These are phyloP conservation scores for Macadamia integrifolia DNA, from an alignment of 164 flowering plant species.

Conservation along the genomic window DNA sequence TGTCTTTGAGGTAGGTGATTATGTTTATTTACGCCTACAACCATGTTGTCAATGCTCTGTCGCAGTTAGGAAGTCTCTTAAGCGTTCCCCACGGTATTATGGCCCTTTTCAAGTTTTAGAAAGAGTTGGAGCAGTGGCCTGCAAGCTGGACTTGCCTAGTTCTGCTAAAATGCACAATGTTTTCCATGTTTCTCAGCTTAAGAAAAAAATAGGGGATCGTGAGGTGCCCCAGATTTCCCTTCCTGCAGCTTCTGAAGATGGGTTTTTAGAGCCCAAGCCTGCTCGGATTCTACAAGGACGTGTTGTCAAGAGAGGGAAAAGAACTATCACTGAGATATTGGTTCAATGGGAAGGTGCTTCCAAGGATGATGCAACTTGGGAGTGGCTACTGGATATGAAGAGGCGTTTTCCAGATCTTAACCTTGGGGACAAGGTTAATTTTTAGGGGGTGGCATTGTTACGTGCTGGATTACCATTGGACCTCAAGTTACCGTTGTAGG, in stretches of 20 bases:
- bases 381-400: background rate
- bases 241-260: background rate
- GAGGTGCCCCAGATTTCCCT: background rate
- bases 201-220: background rate
- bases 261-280: background rate
- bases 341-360: background rate
- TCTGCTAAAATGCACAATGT: background rate
- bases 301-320: background rate
- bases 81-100: background rate
- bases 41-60: background rate
- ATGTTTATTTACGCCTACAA: background rate
- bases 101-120: background rate
- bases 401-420: background rate
- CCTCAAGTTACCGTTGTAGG: too few species aligned
- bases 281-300: background rate
- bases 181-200: slow-evolving; percentile 2
- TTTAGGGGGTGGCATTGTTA: background rate
- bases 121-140: background rate
- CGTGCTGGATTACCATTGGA: too few species aligned
- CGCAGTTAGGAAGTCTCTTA: background rate
- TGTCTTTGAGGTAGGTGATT: slow-evolving; percentile 1
- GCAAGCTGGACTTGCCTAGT: background rate
- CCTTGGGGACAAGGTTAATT: slow-evolving; percentile 6
- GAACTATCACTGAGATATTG: background rate
- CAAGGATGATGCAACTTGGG: background rate